phyloP scores from a whole-genome alignment of 345 rosid species.

The Barbarea vulgaris region DNA sequence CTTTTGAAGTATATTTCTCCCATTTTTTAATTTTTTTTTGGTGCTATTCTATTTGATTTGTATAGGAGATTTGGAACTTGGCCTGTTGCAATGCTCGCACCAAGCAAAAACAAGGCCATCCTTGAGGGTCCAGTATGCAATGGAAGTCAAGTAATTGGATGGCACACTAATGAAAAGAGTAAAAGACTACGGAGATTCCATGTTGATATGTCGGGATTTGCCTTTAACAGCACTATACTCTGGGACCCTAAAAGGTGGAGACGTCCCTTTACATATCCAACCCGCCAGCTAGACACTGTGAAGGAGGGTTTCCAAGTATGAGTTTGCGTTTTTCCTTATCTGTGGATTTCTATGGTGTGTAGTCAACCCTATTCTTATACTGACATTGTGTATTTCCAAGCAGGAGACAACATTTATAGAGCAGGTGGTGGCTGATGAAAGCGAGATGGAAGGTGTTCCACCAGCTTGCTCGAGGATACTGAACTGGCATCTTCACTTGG shows the following conservation, averaged over 20 bases:
- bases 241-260: conserved; percentile 91
- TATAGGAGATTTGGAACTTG: conserved; percentile 88
- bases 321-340: conserved; percentile 14
- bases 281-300: conserved; percentile 73
- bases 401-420: conserved; percentile 94
- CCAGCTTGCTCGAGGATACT: conserved; percentile 68
- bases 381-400: conserved; percentile 19
- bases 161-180: conserved; percentile 98
- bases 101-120: conserved; percentile 82
- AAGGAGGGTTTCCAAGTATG: conserved; percentile 96
- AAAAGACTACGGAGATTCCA: conserved; percentile 83
- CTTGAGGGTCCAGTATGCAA: conserved; percentile 92
- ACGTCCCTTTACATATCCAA: conserved; percentile 53
- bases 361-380: neutral
- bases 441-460: conserved; percentile 86
- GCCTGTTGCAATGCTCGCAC: conserved; percentile 96
- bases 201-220: conserved; percentile 96
- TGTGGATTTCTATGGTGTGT: neutral
- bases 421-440: conserved; percentile 90
- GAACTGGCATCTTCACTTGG: conserved; percentile 96
- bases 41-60: conserved; percentile 6
- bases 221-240: conserved; percentile 88
- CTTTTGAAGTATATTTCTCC: neutral
- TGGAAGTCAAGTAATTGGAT: conserved; percentile 76
- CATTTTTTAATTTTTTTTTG: neutral